A percentile compares a stretch with the other conserved stretches of the same genome.
phyloP scores from a whole-genome alignment of 768 basidiomycete genomes.

The Tylopilus subfusipes region DNA sequence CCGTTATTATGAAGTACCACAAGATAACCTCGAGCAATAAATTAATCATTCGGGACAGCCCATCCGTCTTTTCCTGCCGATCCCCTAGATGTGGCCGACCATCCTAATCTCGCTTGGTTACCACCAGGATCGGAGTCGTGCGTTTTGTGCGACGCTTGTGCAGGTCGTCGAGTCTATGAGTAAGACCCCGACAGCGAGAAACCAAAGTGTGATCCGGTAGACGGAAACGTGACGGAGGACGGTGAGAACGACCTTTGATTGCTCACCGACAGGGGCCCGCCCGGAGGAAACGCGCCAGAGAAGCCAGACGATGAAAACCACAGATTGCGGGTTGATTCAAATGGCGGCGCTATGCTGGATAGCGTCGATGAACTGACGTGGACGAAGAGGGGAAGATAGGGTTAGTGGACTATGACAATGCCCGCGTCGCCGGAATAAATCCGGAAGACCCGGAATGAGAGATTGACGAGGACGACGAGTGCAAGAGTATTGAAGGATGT shows the following conservation, averaged over 20 bases:
- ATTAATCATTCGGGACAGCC: too few relatives aligned
- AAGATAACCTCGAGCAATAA: too few relatives aligned
- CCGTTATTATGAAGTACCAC: too few relatives aligned
- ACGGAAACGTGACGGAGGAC: slow-evolving; percentile 9
- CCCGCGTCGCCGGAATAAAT: slow-evolving; percentile 6
- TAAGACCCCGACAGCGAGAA: slow-evolving; percentile 14
- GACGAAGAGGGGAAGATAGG: slow-evolving; percentile 17
- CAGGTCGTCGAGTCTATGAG: slow-evolving; percentile 11
- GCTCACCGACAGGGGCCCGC: slow-evolving; percentile 8
- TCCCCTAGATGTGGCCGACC: slow-evolving; percentile 12
- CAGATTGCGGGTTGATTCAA: slow-evolving; percentile 43
- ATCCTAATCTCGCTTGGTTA: slow-evolving; percentile 8
- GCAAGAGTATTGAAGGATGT: slow-evolving; percentile 7
- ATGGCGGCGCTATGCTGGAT: slow-evolving; percentile 51
- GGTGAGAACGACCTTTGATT: slow-evolving; percentile 17
- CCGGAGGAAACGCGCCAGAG: slow-evolving; percentile 12
- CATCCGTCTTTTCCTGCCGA: too few relatives aligned
- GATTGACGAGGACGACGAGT: slow-evolving; percentile 16
- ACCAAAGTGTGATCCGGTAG: too few relatives aligned
- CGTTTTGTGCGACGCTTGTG: slow-evolving; percentile 6
- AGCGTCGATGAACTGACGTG: slow-evolving; percentile 35
- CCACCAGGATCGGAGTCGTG: slow-evolving; percentile 6
- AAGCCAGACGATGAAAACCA: slow-evolving; percentile 22
- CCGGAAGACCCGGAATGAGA: slow-evolving; percentile 16
- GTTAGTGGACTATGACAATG: slow-evolving; percentile 11